Conservation (phyloP, 2,329 filamentous ascomycete genomes). For the Xylariaceae sp. region DNA sequence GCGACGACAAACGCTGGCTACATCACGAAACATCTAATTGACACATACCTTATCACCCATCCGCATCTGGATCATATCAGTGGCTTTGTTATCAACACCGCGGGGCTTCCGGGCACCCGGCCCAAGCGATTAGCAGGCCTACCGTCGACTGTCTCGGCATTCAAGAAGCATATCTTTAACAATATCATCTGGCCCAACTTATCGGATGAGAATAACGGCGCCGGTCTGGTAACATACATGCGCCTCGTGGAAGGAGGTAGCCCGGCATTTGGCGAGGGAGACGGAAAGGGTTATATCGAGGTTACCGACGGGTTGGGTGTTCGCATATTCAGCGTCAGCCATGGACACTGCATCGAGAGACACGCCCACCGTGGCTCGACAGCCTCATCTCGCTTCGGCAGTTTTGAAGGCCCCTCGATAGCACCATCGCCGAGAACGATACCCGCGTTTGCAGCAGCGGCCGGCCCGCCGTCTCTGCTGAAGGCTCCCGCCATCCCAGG, state of each 20-base stretch:
- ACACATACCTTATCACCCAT: slow-evolving; percentile 89
- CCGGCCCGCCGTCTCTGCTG: slow-evolving; percentile 26
- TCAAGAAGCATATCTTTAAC: slow-evolving; percentile 96
- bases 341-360: slow-evolving; percentile 80
- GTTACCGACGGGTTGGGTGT: slow-evolving; percentile 86
- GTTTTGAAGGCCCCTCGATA: slow-evolving; percentile 41
- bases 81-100: slow-evolving; percentile 90
- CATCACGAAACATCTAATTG: slow-evolving; percentile 73
- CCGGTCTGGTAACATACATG: slow-evolving; percentile 86
- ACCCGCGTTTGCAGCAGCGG: slow-evolving; percentile 26
- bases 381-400: slow-evolving; percentile 48
- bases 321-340: slow-evolving; percentile 80
- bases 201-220: slow-evolving; percentile 91
- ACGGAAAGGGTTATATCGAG: slow-evolving; percentile 78
- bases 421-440: slow-evolving; percentile 24
- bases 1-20: slow-evolving; percentile 75
- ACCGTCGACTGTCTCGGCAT: slow-evolving; percentile 82
- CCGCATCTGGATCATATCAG: slow-evolving; percentile 95
- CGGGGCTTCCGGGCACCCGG: slow-evolving; percentile 71
- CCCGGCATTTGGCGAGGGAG: slow-evolving; percentile 73
- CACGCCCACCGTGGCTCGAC: slow-evolving; percentile 61
- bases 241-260: slow-evolving; percentile 86
- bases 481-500: slow-evolving; percentile 28
- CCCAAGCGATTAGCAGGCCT: slow-evolving; percentile 85
- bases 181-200: slow-evolving; percentile 97